phyloP scores from a whole-genome alignment of 140 eudicot species.

The Bidens hawaiensis region DNA sequence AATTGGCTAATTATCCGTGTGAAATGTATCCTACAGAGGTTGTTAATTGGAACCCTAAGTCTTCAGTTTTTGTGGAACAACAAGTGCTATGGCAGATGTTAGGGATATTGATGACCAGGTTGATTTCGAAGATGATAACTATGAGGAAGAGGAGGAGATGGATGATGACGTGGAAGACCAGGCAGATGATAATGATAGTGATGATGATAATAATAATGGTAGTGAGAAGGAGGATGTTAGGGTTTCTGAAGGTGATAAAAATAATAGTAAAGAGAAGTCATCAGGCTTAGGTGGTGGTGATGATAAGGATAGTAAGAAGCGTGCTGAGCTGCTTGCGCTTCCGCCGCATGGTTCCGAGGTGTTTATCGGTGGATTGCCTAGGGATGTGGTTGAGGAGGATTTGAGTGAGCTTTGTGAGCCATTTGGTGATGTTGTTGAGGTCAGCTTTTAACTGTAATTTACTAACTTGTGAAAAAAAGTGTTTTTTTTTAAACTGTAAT shows the following conservation, averaged over 20 bases:
- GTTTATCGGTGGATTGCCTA: constrained; percentile 88
- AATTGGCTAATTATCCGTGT: constrained; percentile 13
- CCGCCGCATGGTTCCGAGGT: constrained; percentile 96
- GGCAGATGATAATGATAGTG: constrained; percentile 50
- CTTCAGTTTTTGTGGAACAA: constrained; percentile 35
- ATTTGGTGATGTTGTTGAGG: constrained; percentile 90
- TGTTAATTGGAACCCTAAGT: constrained; percentile 22
- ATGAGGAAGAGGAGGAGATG: constrained; percentile 81
- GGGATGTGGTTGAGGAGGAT: constrained; percentile 82
- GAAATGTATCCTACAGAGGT: constrained; percentile 24
- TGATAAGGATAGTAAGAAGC: constrained; percentile 27
- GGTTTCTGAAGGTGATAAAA: constrained; percentile 32
- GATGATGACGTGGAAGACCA: constrained; percentile 46
- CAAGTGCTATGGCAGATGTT: constrained; percentile 63
- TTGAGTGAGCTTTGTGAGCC: constrained; percentile 82
- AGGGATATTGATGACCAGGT: constrained; percentile 90
- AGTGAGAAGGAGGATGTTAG: constrained; percentile 43
- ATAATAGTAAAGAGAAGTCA: constrained; percentile 35
- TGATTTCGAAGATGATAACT: constrained; percentile 94
- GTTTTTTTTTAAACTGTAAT: background rate
- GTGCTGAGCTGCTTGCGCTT: constrained; percentile 69
- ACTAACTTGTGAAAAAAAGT: background rate
- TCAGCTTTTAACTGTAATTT: constrained; percentile 18
- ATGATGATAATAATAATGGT: constrained; percentile 32
- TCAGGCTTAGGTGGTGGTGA: constrained; percentile 32